Percentiles rank a stretch among this genome's conserved stretches.
These are phyloP conservation scores for Phytophthora crassamura DNA, from an alignment of 352 stramenopile genomes.

Conservation along the genomic window DNA sequence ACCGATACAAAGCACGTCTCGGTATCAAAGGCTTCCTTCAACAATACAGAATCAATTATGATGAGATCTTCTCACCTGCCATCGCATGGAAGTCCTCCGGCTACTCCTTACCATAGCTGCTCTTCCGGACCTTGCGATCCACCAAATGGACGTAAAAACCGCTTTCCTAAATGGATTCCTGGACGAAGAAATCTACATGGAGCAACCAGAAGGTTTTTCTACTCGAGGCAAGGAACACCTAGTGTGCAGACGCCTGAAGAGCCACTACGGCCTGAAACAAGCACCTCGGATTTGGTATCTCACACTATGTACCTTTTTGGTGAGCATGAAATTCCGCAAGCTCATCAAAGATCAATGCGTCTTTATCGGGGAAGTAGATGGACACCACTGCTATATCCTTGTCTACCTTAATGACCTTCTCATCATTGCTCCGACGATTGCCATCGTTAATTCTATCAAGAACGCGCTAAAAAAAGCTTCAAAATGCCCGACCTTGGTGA, in stretches of 20 bases:
- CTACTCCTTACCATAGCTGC: neutral
- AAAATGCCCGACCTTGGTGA: slow-evolving; percentile 18
- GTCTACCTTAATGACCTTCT: slow-evolving; percentile 17
- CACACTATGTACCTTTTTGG: slow-evolving; percentile 7
- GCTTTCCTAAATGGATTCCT: slow-evolving; percentile 26
- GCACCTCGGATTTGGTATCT: slow-evolving; percentile 18
- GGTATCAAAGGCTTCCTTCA: neutral
- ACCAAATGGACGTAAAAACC: slow-evolving; percentile 41
- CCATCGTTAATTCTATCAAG: slow-evolving; percentile 10
- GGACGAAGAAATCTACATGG: slow-evolving; percentile 31
- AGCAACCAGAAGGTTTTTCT: slow-evolving; percentile 9
- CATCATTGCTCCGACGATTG: slow-evolving; percentile 9
- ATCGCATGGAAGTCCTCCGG: slow-evolving; percentile 13
- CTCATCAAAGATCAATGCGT: slow-evolving; percentile 18
- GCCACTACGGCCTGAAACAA: slow-evolving; percentile 11
- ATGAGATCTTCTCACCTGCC: slow-evolving; percentile 12
- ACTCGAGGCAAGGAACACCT: neutral
- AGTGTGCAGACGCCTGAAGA: slow-evolving; percentile 1
- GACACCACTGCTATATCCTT: slow-evolving; percentile 10
- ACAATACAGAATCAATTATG: slow-evolving; percentile 19
- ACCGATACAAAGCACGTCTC: neutral
- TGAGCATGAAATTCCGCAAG: neutral
- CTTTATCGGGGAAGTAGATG: neutral
- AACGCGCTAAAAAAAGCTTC: slow-evolving; percentile 21
- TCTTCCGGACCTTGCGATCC: neutral